These are phyloP conservation scores for Salvia splendens DNA, from an alignment of 257 asterid genomes.

Conservation along the genomic window DNA sequence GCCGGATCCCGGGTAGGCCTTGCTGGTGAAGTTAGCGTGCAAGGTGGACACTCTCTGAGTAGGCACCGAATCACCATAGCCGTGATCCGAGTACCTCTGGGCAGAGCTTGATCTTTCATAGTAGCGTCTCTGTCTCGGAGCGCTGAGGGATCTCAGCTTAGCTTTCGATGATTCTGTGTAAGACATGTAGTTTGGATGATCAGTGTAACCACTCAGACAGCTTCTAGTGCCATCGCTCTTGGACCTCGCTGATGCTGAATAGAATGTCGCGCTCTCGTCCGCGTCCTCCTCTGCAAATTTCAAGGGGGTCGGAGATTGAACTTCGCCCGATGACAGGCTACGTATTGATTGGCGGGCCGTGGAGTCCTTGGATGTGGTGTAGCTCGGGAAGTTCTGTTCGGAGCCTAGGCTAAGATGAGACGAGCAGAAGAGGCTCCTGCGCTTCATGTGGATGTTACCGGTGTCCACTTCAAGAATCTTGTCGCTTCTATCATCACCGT, in stretches of 20 bases:
- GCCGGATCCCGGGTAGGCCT: slow-evolving; percentile 82
- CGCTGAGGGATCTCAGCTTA: slow-evolving; percentile 79
- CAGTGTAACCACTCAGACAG: slow-evolving; percentile 61
- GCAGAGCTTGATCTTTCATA: slow-evolving; percentile 66
- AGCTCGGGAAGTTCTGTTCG: slow-evolving; percentile 54
- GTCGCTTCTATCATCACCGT: slow-evolving; percentile 47
- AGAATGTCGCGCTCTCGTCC: slow-evolving; percentile 48
- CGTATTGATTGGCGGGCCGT: slow-evolving; percentile 45
- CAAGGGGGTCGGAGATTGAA: slow-evolving; percentile 51
- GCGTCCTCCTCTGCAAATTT: slow-evolving; percentile 35
- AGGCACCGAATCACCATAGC: slow-evolving; percentile 46
- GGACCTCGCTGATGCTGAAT: slow-evolving; percentile 54
- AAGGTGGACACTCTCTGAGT: slow-evolving; percentile 43
- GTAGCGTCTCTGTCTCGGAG: slow-evolving; percentile 77
- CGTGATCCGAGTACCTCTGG: slow-evolving; percentile 63
- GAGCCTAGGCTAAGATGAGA: slow-evolving; percentile 55
- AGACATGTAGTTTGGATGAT: slow-evolving; percentile 80
- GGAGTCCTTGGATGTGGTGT: slow-evolving; percentile 62
- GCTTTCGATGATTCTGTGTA: slow-evolving; percentile 83
- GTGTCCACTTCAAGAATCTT: slow-evolving; percentile 66
- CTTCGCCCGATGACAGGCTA: slow-evolving; percentile 61
- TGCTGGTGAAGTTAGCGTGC: slow-evolving; percentile 50
- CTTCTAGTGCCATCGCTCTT: slow-evolving; percentile 74
- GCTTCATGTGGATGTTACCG: slow-evolving; percentile 38
- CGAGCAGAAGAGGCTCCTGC: slow-evolving; percentile 50